A percentile compares a stretch with the other conserved stretches of the same genome.
Conservation (phyloP, 306 rosid genomes). For the Psophocarpus tetragonolobus region DNA sequence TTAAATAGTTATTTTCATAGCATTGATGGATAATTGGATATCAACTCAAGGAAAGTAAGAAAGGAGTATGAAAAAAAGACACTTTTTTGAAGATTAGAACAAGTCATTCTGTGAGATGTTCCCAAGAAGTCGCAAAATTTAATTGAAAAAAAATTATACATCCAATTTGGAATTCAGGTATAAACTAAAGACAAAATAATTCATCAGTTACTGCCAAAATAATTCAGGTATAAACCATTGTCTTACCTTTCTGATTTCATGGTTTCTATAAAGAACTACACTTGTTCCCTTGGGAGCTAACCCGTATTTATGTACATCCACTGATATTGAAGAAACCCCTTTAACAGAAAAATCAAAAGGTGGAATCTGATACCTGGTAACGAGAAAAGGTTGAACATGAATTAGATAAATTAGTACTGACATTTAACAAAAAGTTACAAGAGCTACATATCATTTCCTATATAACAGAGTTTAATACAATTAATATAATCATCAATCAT, state of each 20-base stretch:
- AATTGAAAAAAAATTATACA: neutral
- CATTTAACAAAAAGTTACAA: neutral
- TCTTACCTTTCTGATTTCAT: constrained; percentile 88
- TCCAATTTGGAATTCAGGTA: constrained; percentile 5
- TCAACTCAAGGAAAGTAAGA: constrained; percentile 1
- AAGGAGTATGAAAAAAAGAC: neutral
- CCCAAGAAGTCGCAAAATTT: constrained; percentile 12
- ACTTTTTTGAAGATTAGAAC: neutral
- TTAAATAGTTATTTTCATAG: neutral
- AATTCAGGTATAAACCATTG: constrained; percentile 18
- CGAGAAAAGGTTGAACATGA: constrained; percentile 21
- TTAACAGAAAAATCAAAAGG: constrained; percentile 85
- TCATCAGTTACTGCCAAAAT: neutral
- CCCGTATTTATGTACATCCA: constrained; percentile 95
- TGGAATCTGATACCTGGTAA: constrained; percentile 75
- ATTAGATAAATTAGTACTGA: neutral
- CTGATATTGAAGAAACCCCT: constrained; percentile 96
- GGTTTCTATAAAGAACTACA: constrained; percentile 78
- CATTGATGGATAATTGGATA: constrained; percentile 1
- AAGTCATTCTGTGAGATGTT: constrained; percentile 16
- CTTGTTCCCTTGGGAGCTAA: constrained; percentile 99
- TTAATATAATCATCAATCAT: constrained; percentile 20
- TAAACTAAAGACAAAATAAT: neutral
- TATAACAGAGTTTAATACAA: neutral
- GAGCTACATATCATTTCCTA: neutral